Evolutionary conservation across 106 monocot species (phyloP).

Genomic region (Dendrobium catenatum): DNA sequence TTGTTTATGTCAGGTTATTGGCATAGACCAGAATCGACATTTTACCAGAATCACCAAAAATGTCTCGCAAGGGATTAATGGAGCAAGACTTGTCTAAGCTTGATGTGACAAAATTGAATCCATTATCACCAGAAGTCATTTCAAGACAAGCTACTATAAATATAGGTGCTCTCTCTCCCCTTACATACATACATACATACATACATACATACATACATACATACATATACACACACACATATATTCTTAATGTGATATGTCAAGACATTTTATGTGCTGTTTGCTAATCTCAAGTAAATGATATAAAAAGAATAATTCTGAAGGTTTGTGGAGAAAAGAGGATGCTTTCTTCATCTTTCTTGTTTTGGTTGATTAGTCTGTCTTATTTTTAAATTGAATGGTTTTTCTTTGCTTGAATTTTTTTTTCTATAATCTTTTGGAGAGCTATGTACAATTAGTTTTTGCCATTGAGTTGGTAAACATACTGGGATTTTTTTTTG

Average conservation of each 20-base stretch:
- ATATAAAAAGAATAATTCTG: too few relatives aligned
- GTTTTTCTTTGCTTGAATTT: too few relatives aligned
- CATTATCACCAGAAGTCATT: conserved; percentile 87
- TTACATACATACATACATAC: background rate
- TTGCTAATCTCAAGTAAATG: background rate
- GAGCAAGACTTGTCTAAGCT: conserved; percentile 91
- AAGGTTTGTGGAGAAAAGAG: too few relatives aligned
- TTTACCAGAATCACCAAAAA: conserved; percentile 18
- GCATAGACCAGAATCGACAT: background rate
- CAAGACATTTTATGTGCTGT: background rate
- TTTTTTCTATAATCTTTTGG: too few relatives aligned
- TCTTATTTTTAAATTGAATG: too few relatives aligned
- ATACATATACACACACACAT: background rate
- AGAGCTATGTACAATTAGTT: too few relatives aligned
- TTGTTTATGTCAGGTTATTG: background rate
- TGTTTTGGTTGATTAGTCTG: too few relatives aligned
- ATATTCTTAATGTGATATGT: too few relatives aligned
- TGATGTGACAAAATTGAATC: conserved; percentile 63
- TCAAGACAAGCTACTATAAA: conserved; percentile 93
- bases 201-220: background rate
- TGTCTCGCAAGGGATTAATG: conserved; percentile 92
- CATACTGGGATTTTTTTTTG: too few relatives aligned
- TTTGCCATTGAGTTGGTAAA: too few relatives aligned
- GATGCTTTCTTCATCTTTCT: too few relatives aligned
- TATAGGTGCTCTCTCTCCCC: conserved; percentile 43